Base-by-base conservation (phyloP, 2,329 filamentous ascomycete species). In the Xylaria sp. region DNA sequence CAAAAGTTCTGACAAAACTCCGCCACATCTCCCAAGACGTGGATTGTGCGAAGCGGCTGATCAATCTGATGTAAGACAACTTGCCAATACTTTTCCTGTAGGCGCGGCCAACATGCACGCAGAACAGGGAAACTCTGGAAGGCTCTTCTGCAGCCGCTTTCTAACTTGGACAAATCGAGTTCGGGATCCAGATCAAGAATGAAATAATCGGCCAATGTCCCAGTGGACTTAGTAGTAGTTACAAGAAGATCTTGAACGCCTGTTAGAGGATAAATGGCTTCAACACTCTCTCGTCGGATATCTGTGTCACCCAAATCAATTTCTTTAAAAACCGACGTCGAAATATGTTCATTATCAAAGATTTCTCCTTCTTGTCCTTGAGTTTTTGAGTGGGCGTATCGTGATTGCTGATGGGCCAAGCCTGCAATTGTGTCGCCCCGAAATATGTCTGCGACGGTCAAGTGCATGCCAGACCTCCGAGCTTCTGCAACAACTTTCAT, bases 401-500 rank as follows among this genome's bases (percentile, higher is more conserved):
- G 18, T 12, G 47, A 42, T 18, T 62, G 18, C 27, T 48, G 23
- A 37, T 35, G 13, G 3, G 63, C 55, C 12, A 65, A 37, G 6
- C 44, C 47, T 37, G 55, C 55, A 27, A 65, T 60, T 8, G 63
- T 60, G n/a, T 65, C 63, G n/a, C n/a, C n/a, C n/a, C n/a, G n/a
- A n/a, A 66, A 55, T 18, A 66, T 42, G 44, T 66, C 63, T 37
- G 25, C 29, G 37, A 66, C 48, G 3, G 57, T 61, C 16, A 66
- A 37, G 13, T 18, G 32, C 57, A 66, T 66, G 21, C 57, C 63
- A n/a, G 27, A 25, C 12, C 18, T 61, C 4, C 63, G 57, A 27
- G 57, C 18, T 23, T 66, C 63, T 16, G 48, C 32, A 12, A 69
- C 57, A 42, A 70, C 60, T 44, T 66, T 67, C 60, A 71, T 71